Conservation (phyloP, 345 rosid species). For the Angophora floribunda region DNA sequence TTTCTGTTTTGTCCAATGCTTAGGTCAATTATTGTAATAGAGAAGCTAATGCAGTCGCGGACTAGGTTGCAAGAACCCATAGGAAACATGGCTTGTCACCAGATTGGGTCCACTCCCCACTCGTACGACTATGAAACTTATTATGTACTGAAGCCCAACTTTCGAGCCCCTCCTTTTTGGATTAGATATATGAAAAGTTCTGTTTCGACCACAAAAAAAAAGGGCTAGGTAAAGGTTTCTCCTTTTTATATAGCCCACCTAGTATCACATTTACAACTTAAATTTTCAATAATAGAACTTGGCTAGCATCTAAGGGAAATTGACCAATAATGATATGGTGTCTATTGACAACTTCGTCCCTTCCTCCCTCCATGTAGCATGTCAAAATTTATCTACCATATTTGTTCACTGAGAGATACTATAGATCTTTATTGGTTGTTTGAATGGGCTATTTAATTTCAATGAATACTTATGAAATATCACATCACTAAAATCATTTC, state of each 20-base stretch:
- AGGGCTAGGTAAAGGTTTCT: not conserved
- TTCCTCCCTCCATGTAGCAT: not conserved
- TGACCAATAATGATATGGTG: not conserved
- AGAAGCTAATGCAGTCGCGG: no score
- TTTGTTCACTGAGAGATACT: not conserved
- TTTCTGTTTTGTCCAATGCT: no score
- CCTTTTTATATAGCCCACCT: not conserved
- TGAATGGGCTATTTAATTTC: not conserved
- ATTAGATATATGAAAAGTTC: no score
- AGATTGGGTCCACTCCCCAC: no score
- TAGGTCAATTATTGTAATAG: no score
- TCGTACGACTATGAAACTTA: no score
- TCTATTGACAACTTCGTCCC: not conserved
- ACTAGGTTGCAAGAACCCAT: no score
- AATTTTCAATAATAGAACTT: no score
- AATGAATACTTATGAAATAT: not conserved
- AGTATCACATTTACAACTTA: not conserved
- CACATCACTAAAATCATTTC: not conserved
- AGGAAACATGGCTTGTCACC: no score
- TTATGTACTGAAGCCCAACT: no score
- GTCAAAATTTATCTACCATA: not conserved
- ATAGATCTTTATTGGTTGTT: not conserved
- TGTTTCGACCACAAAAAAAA: no score
- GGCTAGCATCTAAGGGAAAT: not conserved
- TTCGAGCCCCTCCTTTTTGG: no score